Base-by-base conservation (phyloP, 176 grass and related monocot species). In the Oryza officinalis region DNA sequence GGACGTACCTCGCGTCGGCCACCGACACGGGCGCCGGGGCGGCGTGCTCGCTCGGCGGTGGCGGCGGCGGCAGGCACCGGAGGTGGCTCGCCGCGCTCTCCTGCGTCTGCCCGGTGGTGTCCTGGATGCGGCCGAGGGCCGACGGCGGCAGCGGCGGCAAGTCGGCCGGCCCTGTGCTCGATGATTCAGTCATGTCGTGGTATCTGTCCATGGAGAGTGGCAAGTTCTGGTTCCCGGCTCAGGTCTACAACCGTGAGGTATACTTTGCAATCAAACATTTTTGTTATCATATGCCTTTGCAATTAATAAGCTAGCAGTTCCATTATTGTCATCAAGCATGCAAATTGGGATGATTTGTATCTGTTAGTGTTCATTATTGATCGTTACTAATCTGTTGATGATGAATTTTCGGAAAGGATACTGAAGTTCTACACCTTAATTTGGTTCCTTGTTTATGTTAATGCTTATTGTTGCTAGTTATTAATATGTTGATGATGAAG, bases 181-280 rank as follows among this genome's bases (percentile, higher is more conserved):
- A 89, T 26, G 85, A 90, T 81, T 92, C 96, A 27, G 8, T 96
- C 54, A 96, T 96, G 96, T 88, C 93, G 28, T 89, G 91, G 88
- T 99, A 99, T 47, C 85, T 92, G 20, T 90, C 91, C 75, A 65
- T 99, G 83, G 87, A 99, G 71, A 90, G 80, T 63, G 93, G 96
- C 68, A 92, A 87, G 44, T 92, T 94, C 57, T 96, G 91, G 93
- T 99, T 99, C 73, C 96, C 96, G 14, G 93, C 93, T 61, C 96
- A 99, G 50, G 96, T 99, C 63, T 99, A 99, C 91, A 99, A 99
- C 80, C 91, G 96, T 65, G 96, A 99, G 96, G 96, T 99, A 92
- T 76, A 12, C 18, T 61, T 25, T 4, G 57, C 1, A 61, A 25
- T 25, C 8, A 61, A 4, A 4, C 8, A 57, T 4, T 61, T 61